phyloP scores from a whole-genome alignment of 2,329 filamentous ascomycete species.

The Colletotrichum lupini region DNA sequence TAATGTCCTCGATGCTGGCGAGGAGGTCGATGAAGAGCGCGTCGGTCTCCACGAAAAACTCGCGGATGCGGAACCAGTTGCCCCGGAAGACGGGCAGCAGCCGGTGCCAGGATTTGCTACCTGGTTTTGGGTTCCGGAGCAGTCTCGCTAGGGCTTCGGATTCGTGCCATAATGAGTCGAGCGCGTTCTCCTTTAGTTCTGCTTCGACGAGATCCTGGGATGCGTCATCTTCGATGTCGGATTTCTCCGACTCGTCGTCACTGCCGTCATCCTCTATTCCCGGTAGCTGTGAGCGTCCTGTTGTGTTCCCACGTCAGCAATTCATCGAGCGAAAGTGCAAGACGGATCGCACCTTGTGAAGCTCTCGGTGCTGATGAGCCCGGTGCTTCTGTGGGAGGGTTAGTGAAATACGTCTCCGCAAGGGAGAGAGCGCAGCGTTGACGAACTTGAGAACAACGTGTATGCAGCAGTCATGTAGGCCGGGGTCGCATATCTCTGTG shows the following conservation, averaged over 20 bases:
- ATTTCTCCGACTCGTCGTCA: constrained; percentile 1
- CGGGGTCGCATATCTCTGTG: background rate
- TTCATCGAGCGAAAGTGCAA: background rate
- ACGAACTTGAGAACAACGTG: constrained; percentile 21
- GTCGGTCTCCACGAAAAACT: constrained; percentile 38
- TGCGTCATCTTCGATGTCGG: constrained; percentile 19
- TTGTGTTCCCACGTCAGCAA: background rate
- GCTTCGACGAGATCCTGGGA: constrained; percentile 6
- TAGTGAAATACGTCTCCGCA: background rate
- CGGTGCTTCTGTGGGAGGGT: constrained; percentile 1
- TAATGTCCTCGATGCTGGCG: constrained; percentile 11
- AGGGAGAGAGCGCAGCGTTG: background rate
- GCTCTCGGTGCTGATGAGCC: background rate
- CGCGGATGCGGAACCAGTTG: constrained; percentile 41
- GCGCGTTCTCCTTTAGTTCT: constrained; percentile 28
- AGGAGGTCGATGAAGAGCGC: constrained; percentile 44
- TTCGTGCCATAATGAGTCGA: constrained; percentile 42
- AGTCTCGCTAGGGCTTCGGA: constrained; percentile 43
- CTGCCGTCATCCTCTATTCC: background rate
- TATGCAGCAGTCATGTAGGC: constrained; percentile 1
- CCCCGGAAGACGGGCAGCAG: constrained; percentile 30
- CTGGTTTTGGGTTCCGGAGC: constrained; percentile 34
- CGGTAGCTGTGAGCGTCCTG: background rate
- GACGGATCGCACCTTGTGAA: background rate
- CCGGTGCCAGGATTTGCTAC: constrained; percentile 1